Conservation (phyloP, 2,329 filamentous ascomycete species). For the Cladosporium phlei region DNA sequence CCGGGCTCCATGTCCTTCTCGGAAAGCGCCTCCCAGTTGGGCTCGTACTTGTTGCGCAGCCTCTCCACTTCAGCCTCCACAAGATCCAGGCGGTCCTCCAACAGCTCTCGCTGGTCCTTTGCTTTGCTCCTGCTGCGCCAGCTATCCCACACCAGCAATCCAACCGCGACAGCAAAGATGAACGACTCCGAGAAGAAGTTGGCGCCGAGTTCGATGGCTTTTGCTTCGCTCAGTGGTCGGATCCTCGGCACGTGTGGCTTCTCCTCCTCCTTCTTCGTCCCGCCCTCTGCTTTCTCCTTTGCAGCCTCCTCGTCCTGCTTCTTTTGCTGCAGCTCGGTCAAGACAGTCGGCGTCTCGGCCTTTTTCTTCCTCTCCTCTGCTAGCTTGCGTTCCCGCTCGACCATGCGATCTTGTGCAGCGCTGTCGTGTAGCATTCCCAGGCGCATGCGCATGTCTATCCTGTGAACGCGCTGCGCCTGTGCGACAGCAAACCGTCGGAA, state of each 20-base stretch:
- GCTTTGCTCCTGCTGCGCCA: conserved; percentile 59
- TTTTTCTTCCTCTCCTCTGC: conserved; percentile 51
- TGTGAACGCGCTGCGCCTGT: conserved; percentile 61
- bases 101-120: conserved; percentile 54
- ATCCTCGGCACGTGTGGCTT: conserved; percentile 46
- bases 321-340: conserved; percentile 56
- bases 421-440: conserved; percentile 61
- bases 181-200: conserved; percentile 66
- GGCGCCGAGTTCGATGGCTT: conserved; percentile 64
- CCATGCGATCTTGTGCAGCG: conserved; percentile 50
- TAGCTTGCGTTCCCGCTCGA: conserved; percentile 50
- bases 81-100: conserved; percentile 55
- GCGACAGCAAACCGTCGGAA: conserved; percentile 59
- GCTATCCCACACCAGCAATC: conserved; percentile 59
- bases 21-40: conserved; percentile 31
- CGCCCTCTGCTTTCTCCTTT: conserved; percentile 28
- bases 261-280: conserved; percentile 42
- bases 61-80: conserved; percentile 48
- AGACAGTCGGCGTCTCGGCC: conserved; percentile 53
- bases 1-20: conserved; percentile 29
- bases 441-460: conserved; percentile 63
- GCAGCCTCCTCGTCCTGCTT: conserved; percentile 51
- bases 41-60: conserved; percentile 30
- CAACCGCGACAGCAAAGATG: conserved; percentile 59
- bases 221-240: conserved; percentile 60